Base-by-base conservation (phyloP, 2,329 filamentous ascomycete species). In the Macrophomina pseudophaseolina region DNA sequence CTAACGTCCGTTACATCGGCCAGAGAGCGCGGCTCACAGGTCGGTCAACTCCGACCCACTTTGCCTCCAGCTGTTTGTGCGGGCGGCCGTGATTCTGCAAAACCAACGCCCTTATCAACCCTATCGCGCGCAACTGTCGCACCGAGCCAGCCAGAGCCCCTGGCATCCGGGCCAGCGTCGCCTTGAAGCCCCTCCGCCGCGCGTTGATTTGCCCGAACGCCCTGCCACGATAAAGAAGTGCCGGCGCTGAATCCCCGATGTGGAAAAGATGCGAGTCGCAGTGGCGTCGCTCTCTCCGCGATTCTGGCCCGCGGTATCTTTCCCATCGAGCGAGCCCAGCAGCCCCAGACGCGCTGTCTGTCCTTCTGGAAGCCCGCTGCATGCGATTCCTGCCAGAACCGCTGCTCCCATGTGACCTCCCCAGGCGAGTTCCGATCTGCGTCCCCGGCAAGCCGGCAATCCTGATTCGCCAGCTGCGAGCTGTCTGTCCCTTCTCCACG, bases 1-100 rank as follows among this genome's bases (percentile, higher is more conserved):
- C 53, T 65, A 65, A 54, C 33, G 52, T 46, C 63, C 52, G 63
- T 65, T 54, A 44, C 53, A 65, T 65, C 52, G 52, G 44, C 42
- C 11, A 1, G 30, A 18, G 40, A 5, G 44, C 5, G 56, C 40
- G 56, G 56, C 42, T 60, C 56, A 60, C 28, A 38, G 48, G 44
- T 38, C 58, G 58, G 58, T 6, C 58, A 49, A 23, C 38, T 48
- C 58, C 58, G 58, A 44, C 32, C 58, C 58, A 62, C 58, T 62
- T 62, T 23, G 56, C 56, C 56, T 38, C 51, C 42, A 53, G 51
- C 14, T 12, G 11, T 12, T 11, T 9, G 51, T 7, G 51, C 51
- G 51, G 52, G 52, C 33, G 32, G 52, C 16, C 52, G 52, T 40
- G 52, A 54, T 54, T n/a, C 32, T 7, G 52, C 32, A 60, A 12